These are phyloP conservation scores for Talaromyces pinophilus DNA, from an alignment of 2,329 filamentous ascomycete genomes.

Conservation along the genomic window DNA sequence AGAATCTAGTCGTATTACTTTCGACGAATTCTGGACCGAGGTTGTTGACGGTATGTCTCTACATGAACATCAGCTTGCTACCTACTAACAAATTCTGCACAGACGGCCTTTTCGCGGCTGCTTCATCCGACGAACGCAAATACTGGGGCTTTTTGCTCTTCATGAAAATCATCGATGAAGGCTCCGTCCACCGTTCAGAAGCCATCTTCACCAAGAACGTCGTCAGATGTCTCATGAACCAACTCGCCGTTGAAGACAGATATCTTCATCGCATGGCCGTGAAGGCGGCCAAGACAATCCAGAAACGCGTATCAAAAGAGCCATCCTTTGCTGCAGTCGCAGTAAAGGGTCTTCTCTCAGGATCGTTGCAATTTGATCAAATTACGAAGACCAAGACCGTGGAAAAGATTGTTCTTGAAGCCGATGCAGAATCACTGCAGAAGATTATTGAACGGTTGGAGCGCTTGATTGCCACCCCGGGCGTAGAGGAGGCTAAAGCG, in stretches of 20 bases:
- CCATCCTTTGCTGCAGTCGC: constrained; percentile 62
- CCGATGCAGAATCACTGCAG: constrained; percentile 53
- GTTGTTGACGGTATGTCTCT: constrained; percentile 74
- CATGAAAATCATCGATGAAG: constrained; percentile 66
- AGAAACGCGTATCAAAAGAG: constrained; percentile 63
- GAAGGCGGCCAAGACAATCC: constrained; percentile 71
- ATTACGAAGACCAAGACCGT: constrained; percentile 83
- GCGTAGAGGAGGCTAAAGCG: constrained; percentile 47
- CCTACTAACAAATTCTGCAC: constrained; percentile 1
- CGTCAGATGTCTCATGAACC: constrained; percentile 78
- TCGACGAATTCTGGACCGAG: constrained; percentile 80
- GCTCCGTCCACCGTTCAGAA: constrained; percentile 53
- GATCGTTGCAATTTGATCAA: constrained; percentile 79
- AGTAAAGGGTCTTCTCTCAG: constrained; percentile 66
- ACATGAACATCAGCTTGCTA: background rate
- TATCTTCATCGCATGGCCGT: constrained; percentile 78
- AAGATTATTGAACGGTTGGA: constrained; percentile 58
- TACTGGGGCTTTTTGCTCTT: constrained; percentile 90
- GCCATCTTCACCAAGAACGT: constrained; percentile 80
- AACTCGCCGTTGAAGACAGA: constrained; percentile 73
- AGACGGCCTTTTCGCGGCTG: constrained; percentile 76
- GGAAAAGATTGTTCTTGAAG: constrained; percentile 68
- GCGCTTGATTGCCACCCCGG: constrained; percentile 49
- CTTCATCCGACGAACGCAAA: constrained; percentile 83
- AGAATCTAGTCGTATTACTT: constrained; percentile 47